Conservation (phyloP, 2,329 filamentous ascomycete genomes). For the Aspergillus amoenus region DNA sequence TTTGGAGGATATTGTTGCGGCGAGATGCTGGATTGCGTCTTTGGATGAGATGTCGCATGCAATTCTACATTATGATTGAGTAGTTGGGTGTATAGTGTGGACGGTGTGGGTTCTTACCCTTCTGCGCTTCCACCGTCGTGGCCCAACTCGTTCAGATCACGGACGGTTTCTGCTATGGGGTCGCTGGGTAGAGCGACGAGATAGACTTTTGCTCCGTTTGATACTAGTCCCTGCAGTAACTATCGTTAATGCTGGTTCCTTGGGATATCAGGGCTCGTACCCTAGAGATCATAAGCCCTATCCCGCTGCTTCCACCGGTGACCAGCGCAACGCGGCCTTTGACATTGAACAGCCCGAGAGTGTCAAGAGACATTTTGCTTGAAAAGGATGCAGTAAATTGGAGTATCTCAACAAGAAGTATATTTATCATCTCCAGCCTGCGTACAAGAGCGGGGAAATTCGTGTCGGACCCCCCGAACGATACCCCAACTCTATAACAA, state of each 20-base stretch:
- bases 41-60: slow-evolving; percentile 30
- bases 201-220: slow-evolving; percentile 50
- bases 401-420: too few species aligned
- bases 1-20: slow-evolving; percentile 33
- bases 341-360: slow-evolving; percentile 31
- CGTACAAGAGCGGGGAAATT: too few species aligned
- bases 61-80: too few species aligned
- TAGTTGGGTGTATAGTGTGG: too few species aligned
- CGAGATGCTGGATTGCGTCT: slow-evolving; percentile 32
- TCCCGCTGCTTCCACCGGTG: slow-evolving; percentile 46
- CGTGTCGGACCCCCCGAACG: background rate
- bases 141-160: slow-evolving; percentile 42
- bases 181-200: slow-evolving; percentile 44
- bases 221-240: slow-evolving; percentile 39
- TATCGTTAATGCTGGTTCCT: background rate
- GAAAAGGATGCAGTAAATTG: background rate
- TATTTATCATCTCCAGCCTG: too few species aligned
- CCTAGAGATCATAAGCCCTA: slow-evolving; percentile 50
- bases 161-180: slow-evolving; percentile 39
- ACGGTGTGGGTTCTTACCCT: background rate
- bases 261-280: slow-evolving; percentile 21
- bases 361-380: background rate
- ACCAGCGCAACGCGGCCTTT: slow-evolving; percentile 47
- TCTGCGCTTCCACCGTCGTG: slow-evolving; percentile 23
- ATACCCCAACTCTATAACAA: background rate